A percentile compares a stretch with the other conserved stretches of the same genome.
Evolutionary conservation across 2,329 filamentous ascomycete species (phyloP).

Genomic region (Geoglossum cookeanum): DNA sequence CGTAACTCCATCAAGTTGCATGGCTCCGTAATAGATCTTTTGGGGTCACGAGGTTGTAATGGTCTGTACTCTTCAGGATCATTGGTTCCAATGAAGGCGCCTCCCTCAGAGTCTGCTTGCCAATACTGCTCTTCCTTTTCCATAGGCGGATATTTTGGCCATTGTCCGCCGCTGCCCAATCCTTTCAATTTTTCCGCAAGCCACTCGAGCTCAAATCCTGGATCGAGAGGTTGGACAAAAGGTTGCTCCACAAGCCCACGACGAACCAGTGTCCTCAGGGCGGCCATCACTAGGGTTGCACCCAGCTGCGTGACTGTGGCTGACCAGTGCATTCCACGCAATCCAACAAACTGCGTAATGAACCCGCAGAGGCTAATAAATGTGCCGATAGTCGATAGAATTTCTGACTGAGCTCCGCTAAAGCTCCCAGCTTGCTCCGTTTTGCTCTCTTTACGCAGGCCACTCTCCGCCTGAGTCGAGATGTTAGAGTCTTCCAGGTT

Average conservation of each 20-base stretch:
- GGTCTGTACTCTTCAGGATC: too few species aligned
- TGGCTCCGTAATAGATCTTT: too few species aligned
- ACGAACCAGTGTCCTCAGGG: conserved; percentile 13
- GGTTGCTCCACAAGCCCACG: conserved; percentile 8
- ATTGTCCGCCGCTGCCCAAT: neutral
- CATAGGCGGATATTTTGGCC: too few species aligned
- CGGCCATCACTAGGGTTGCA: conserved; percentile 12
- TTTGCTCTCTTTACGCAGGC: too few species aligned
- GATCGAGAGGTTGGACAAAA: neutral
- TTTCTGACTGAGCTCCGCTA: too few species aligned
- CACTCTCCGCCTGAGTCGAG: too few species aligned
- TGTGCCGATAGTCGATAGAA: conserved; percentile 9
- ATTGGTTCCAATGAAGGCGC: too few species aligned
- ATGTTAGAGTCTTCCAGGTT: neutral
- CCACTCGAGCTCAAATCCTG: neutral
- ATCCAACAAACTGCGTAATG: conserved; percentile 15
- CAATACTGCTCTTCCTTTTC: too few species aligned
- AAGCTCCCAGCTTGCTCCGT: too few species aligned
- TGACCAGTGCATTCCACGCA: conserved; percentile 15
- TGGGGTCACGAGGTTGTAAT: too few species aligned
- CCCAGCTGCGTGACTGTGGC: conserved; percentile 14
- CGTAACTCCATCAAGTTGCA: conserved; percentile 7
- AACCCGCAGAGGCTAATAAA: conserved; percentile 13
- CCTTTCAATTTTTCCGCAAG: conserved; percentile 3
- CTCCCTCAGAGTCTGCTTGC: too few species aligned